Conservation (phyloP, 169 alveolate species). For the Eimeria sp. region DNA sequence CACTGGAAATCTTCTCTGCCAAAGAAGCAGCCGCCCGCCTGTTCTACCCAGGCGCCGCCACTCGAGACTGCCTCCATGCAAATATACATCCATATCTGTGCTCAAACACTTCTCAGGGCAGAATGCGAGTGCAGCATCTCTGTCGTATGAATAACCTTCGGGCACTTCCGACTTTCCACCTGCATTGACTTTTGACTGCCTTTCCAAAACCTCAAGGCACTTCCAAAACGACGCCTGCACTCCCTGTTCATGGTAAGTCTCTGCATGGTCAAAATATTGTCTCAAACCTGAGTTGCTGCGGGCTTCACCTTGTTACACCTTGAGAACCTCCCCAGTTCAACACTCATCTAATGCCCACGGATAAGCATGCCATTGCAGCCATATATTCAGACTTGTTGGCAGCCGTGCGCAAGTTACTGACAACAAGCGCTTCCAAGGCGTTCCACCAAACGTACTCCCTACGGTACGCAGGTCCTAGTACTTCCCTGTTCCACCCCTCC, state of each 20-base stretch:
- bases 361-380: neutral
- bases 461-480: neutral
- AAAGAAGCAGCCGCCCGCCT: neutral
- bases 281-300: no score
- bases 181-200: no score
- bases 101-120: neutral
- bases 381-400: neutral
- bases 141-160: neutral
- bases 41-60: neutral
- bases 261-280: neutral
- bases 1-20: neutral
- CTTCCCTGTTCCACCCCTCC: no score
- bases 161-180: neutral
- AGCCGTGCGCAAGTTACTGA: neutral
- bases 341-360: neutral
- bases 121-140: neutral
- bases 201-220: neutral
- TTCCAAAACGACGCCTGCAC: neutral
- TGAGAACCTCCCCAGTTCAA: neutral
- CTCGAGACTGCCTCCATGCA: neutral
- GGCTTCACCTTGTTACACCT: neutral
- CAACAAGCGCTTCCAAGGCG: neutral
- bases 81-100: neutral
- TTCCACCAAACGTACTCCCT: neutral
- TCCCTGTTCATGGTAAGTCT: neutral